Percentiles rank a stretch among this genome's conserved stretches.
Conservation (phyloP, 129 eudicot genomes). For the Centella asiatica region DNA sequence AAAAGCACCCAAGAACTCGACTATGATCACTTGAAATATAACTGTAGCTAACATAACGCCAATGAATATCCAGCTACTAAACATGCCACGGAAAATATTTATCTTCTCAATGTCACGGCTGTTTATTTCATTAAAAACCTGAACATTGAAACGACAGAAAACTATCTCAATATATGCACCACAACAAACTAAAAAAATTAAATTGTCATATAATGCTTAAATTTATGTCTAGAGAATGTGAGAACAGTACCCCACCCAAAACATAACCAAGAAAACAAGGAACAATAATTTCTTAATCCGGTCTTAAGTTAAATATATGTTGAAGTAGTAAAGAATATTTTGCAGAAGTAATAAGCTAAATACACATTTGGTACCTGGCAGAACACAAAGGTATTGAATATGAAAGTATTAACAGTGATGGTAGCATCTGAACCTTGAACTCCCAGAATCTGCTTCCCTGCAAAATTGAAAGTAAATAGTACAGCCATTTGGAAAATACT, state of each 20-base stretch:
- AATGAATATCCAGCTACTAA: constrained; percentile 64
- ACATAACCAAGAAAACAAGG: no score
- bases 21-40: constrained; percentile 73
- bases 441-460: constrained; percentile 44
- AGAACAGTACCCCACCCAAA: no score
- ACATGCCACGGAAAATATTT: constrained; percentile 61
- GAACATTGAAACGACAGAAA: background rate
- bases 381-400: constrained; percentile 78
- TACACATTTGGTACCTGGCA: constrained; percentile 47
- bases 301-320: background rate
- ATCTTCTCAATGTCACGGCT: constrained; percentile 85
- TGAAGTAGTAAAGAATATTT: background rate
- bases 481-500: constrained; percentile 64
- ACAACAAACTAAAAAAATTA: no score
- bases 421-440: constrained; percentile 51
- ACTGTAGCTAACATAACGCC: constrained; percentile 56
- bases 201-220: no score
- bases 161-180: background rate
- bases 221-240: no score
- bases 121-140: constrained; percentile 94
- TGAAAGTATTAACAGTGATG: constrained; percentile 46
- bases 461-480: constrained; percentile 48
- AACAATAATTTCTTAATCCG: no score
- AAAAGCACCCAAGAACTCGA: constrained; percentile 77
- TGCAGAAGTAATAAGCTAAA: background rate